Base-by-base conservation (phyloP, 2,329 filamentous ascomycete genomes). In the Penicillium polonicum region DNA sequence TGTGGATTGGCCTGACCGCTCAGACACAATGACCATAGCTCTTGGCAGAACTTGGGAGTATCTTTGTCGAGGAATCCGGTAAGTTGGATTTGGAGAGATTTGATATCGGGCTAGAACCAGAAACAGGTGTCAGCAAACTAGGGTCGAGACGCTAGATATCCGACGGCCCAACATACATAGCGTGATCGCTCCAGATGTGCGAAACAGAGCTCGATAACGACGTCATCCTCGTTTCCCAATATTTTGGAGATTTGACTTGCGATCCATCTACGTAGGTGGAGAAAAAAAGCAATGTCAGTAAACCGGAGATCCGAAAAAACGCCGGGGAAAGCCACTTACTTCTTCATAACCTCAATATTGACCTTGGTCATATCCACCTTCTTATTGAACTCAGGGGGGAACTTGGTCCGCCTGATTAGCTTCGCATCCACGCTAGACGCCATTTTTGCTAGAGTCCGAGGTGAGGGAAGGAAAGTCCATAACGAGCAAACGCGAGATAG, bases 291-390 rank as follows among this genome's bases (percentile, higher is more conserved):
- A 31, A n/a, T 23, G 45, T 62, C 36, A 68, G 63, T 52, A 61
- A 56, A 44, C 33, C 19, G n/a, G 9, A n/a, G 13, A 50, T 45
- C 42, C 33, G n/a, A 21, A 29, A 48, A 51, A 57, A 55, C 49
- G 46, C 50, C 35, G 59, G 55, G 60, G 58, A 62, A 55, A 35
- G 31, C 9, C 38, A 60, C 87, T 71, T 73, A 95, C 90, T 94
- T 96, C 83, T 97, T 97, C 87, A 99, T 96, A 55, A 99, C 90
- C 75, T 96, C 91, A 50, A 96, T 82, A 73, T 99, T 97, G 76
- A 99, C 92, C 80, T 97, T 97, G 67, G 88, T 86, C 85, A 95
- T 96, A 80, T 99, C 92, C 64, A 99, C 94, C 80, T 97, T 97
- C 73, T 90, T 87, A 72, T 85, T 93, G 79, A 97, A 99, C 72